Percentiles rank a stretch among this genome's conserved stretches.
phyloP scores from a whole-genome alignment of 352 stramenopile species.

The Pythium phragmiticola region DNA sequence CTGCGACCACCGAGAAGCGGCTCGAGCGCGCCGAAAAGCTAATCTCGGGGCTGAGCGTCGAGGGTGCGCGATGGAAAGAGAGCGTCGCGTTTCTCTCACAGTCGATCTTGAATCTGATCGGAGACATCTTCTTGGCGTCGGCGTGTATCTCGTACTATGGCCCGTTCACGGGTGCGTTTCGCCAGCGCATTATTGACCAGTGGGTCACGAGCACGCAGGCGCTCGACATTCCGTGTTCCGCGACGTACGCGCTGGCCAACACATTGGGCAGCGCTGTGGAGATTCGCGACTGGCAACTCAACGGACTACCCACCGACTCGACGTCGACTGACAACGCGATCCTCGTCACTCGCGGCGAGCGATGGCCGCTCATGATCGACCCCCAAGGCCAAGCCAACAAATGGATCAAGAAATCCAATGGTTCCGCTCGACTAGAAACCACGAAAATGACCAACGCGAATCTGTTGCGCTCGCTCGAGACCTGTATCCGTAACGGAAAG shows the following conservation, averaged over 20 bases:
- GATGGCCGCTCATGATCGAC: constrained; percentile 95
- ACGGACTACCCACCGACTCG: constrained; percentile 88
- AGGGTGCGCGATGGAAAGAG: constrained; percentile 93
- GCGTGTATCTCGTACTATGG: constrained; percentile 94
- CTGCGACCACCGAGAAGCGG: constrained; percentile 85
- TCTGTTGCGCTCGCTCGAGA: constrained; percentile 87
- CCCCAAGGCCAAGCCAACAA: constrained; percentile 93
- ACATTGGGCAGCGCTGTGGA: constrained; percentile 90
- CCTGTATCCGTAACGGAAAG: constrained; percentile 91
- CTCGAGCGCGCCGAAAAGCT: constrained; percentile 90
- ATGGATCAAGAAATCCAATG: constrained; percentile 92
- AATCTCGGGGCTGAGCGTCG: constrained; percentile 86
- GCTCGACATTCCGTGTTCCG: constrained; percentile 70
- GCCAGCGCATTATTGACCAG: constrained; percentile 65
- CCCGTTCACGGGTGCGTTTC: constrained; percentile 90
- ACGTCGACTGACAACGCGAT: constrained; percentile 94
- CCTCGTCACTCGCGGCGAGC: constrained; percentile 85
- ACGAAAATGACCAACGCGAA: constrained; percentile 93
- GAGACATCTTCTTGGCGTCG: constrained; percentile 91
- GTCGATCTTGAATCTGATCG: constrained; percentile 84
- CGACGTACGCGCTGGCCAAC: constrained; percentile 63
- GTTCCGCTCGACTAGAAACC: constrained; percentile 54
- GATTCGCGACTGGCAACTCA: constrained; percentile 92
- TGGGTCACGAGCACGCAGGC: constrained; percentile 72
- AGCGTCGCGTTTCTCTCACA: constrained; percentile 75